Base-by-base conservation (phyloP, 225 moss, liverwort and hornwort genomes). In the Lunularia cruciata region DNA sequence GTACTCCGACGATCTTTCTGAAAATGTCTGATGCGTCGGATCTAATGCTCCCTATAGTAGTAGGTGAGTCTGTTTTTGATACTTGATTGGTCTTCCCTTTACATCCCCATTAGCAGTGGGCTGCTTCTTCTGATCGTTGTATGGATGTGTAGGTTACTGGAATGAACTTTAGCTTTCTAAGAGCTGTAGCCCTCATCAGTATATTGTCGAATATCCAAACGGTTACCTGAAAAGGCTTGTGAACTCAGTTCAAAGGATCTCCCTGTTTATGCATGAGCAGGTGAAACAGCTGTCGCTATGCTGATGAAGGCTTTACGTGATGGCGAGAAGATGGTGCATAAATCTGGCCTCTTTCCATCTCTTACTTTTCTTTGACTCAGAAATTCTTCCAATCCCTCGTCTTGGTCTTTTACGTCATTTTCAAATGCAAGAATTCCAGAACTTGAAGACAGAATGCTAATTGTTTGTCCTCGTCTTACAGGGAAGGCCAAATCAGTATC, bases 1-100 rank as follows among this genome's bases (percentile, higher is more conserved):
- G 88, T 76, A 95, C 92, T 47, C 95, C 95, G 16, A 92, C 95
- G 5, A 95, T 95, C 57, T 95, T 95, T 60, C 66, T 95, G 74
- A 95, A 92, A 72, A 87, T 95, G 46, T 82, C 84, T 4, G 79
- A 87, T n/a, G 88, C 87, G 40, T 83, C 88, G 28, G 88, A 90
- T 51, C 80, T 95, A 3, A 90, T 95, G 90, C 86, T 95, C 18
- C 95, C 95, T 36, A 95, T 95, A 57, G 92, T 95, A 71, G 95
- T 95, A 16, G 92, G 95, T 83, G 67, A 74, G 83, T 48, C 42
- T 52, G 3, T 57, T 15, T 32, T 40, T 35, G 9, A 35, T 58
- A 5, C 23, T 13, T n/a, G n/a, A n/a, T n/a, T n/a, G n/a, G n/a
- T n/a, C n/a, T n/a, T n/a, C n/a, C n/a, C n/a, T n/a, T n/a, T n/a